Evolutionary conservation across 768 basidiomycete genomes (phyloP), one percentile per base, ranked within the genome.

Genomic region (Galerina sulciceps): DNA sequence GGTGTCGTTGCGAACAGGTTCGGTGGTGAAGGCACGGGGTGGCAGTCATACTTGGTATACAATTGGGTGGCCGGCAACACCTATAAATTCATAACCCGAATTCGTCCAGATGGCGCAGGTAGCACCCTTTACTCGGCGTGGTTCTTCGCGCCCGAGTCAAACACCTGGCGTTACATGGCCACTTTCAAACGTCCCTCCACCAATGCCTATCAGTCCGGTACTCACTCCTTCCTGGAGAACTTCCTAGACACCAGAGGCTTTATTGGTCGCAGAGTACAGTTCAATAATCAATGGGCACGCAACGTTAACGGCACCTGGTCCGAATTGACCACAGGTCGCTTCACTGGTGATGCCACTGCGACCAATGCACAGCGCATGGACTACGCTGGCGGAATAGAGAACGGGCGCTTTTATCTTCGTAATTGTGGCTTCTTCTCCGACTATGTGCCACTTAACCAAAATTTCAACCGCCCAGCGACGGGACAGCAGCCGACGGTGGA

Each of bases 51-150:
- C 42, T 54, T 63, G 1, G 48, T 63, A 4, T 63, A 56, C 53
- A 45, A 50, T 22, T 63, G 62, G 62, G 50, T 45, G 35, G 62
- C 62, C 46, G 58, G 54, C 6, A 63, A 55, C 37, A 63, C 62
- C 43, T 63, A 63, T 58, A 63, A 63, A 18, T 56, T 63, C 48
- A 63, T 63, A 42, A 63, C 62, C 8, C 62, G 62, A 37, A 59
- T 63, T 48, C 62, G 62, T 37, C 62, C 62, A n/a, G 62, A 63
- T 9, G 62, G 58, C 13, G 41, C 58, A 8, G 58, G 62, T 5
- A 63, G 44, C 44, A 63, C 62, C 5, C 62, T 63, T 10, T 63
- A 59, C 41, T 63, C 62, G 1, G 49, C 53, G 10, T 63, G 62
- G 62, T 59, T 59, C 54, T 59, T 63, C 53, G 57, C 61, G 14